A percentile compares a stretch with the other conserved stretches of the same genome.
phyloP scores from a whole-genome alignment of 2,329 filamentous ascomycete species.

The Leptographium galeiforme region DNA sequence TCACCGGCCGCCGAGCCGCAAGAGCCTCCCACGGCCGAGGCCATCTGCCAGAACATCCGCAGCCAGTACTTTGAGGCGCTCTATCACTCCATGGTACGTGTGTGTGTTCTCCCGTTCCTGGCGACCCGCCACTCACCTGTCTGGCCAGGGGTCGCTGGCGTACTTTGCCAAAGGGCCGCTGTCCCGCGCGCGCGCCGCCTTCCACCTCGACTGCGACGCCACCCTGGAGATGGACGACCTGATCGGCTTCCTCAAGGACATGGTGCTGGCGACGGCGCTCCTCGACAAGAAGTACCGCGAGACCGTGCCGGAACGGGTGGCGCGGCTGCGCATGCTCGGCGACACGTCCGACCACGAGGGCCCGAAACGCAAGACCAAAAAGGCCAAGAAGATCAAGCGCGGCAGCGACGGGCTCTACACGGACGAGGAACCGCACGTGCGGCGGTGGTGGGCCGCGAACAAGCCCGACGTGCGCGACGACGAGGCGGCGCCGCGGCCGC shows the following conservation, averaged over 20 bases:
- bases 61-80: conserved; percentile 45
- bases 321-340: conserved; percentile 37
- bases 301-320: conserved; percentile 48
- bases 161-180: conserved; percentile 77
- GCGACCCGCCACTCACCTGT: neutral
- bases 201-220: conserved; percentile 48
- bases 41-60: conserved; percentile 45
- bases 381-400: conserved; percentile 37
- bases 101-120: conserved; percentile 6
- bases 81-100: conserved; percentile 47
- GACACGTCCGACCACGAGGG: conserved; percentile 42
- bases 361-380: conserved; percentile 23
- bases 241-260: conserved; percentile 52
- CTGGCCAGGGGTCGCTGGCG: conserved; percentile 56
- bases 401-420: conserved; percentile 58
- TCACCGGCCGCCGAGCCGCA: neutral
- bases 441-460: conserved; percentile 55
- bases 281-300: conserved; percentile 74
- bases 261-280: conserved; percentile 51
- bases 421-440: conserved; percentile 49
- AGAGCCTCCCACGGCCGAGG: conserved; percentile 28
- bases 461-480: conserved; percentile 36
- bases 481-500: conserved; percentile 31
- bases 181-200: conserved; percentile 59
- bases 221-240: conserved; percentile 49